Conservation (phyloP, 768 basidiomycete genomes). For the Pisolithus albus region DNA sequence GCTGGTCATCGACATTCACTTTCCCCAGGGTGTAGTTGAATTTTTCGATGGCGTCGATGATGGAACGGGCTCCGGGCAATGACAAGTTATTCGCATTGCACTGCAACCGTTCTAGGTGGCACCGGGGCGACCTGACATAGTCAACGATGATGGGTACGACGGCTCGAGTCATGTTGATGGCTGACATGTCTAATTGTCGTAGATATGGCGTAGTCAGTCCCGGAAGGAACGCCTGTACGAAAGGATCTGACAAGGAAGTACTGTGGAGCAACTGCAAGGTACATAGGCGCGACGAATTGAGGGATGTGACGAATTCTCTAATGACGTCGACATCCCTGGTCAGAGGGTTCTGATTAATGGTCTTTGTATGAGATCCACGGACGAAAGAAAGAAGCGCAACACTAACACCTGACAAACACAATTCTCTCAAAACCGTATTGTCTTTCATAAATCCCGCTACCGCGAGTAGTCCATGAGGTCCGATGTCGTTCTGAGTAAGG, state of each 20-base stretch:
- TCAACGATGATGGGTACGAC: slow-evolving; percentile 37
- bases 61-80: slow-evolving; percentile 34
- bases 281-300: slow-evolving; percentile 50
- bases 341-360: slow-evolving; percentile 33
- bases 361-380: slow-evolving; percentile 6
- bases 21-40: slow-evolving; percentile 41
- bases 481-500: slow-evolving; percentile 51
- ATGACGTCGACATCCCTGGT: slow-evolving; percentile 31
- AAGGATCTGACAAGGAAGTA: slow-evolving; percentile 42
- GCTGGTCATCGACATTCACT: slow-evolving; percentile 48
- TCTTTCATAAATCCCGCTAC: slow-evolving; percentile 44
- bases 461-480: slow-evolving; percentile 48
- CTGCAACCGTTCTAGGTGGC: slow-evolving; percentile 42
- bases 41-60: slow-evolving; percentile 39
- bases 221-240: slow-evolving; percentile 45
- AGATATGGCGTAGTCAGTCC: slow-evolving; percentile 42
- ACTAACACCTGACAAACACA: slow-evolving; percentile 56
- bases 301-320: slow-evolving; percentile 36
- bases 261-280: slow-evolving; percentile 48
- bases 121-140: slow-evolving; percentile 47
- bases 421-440: slow-evolving; percentile 39
- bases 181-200: slow-evolving; percentile 50
- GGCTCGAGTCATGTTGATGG: slow-evolving; percentile 38
- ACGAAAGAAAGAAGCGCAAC: background rate
- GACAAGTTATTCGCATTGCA: slow-evolving; percentile 54